Percentiles rank a stretch among this genome's conserved stretches.
Evolutionary conservation across 1,139 yeast species (phyloP).

Genomic region (Kodamaea ohmeri): DNA sequence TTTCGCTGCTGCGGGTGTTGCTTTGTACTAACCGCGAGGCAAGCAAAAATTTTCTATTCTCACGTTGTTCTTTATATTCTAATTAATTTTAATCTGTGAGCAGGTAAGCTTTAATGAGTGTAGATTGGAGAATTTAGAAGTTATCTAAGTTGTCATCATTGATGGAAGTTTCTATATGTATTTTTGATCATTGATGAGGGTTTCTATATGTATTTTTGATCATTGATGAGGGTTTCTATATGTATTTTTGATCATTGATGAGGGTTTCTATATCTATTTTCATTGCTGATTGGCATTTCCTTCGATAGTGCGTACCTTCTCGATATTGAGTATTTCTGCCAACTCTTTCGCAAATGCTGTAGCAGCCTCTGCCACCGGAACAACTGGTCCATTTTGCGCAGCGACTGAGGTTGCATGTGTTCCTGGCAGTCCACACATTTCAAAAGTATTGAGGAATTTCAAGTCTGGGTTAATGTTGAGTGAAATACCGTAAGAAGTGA

Average conservation of each 20-base stretch:
- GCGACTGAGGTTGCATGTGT: slow-evolving; percentile 42
- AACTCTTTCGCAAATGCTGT: slow-evolving; percentile 51
- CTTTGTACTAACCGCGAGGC: slow-evolving; percentile 55
- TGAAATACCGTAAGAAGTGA: slow-evolving; percentile 89
- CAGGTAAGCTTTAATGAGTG: neutral
- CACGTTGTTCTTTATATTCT: slow-evolving; percentile 5
- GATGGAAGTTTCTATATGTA: too few species aligned
- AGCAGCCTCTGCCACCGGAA: slow-evolving; percentile 38
- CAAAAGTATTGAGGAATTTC: slow-evolving; percentile 63
- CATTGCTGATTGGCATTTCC: slow-evolving; percentile 3
- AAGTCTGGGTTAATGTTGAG: slow-evolving; percentile 76
- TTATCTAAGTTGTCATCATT: too few species aligned
- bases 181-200: too few species aligned
- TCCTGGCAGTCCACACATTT: slow-evolving; percentile 83
- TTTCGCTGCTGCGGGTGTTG: slow-evolving; percentile 60
- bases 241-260: neutral
- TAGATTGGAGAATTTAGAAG: neutral
- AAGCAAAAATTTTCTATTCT: neutral
- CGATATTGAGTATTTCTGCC: slow-evolving; percentile 46
- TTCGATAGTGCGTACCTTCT: slow-evolving; percentile 14
- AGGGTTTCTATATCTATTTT: neutral
- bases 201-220: too few species aligned
- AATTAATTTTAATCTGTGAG: slow-evolving; percentile 2
- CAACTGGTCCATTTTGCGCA: slow-evolving; percentile 9
- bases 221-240: too few species aligned